Percentiles rank a stretch among this genome's conserved stretches.
Evolutionary conservation across 768 basidiomycete species (phyloP).

Genomic region (Boletus patriciae): DNA sequence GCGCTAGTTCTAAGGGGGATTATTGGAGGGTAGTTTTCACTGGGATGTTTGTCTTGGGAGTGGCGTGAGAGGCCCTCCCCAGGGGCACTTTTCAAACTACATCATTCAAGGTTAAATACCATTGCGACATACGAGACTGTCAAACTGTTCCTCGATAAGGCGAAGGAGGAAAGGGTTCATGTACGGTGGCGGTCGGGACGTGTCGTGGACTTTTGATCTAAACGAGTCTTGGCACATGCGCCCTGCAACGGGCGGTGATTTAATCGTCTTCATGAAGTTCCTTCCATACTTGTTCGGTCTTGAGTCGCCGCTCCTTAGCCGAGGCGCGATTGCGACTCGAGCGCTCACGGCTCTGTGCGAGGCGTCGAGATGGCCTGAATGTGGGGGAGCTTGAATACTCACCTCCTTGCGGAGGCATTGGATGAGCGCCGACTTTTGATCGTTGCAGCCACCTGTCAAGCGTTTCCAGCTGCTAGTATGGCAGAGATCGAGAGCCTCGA

Average conservation of each 20-base stretch:
- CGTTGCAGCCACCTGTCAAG: constrained; percentile 70
- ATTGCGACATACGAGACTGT: background rate
- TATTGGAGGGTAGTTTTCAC: constrained; percentile 1
- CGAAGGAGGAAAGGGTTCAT: background rate
- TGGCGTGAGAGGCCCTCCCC: background rate
- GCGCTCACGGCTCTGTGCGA: constrained; percentile 57
- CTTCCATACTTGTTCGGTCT: constrained; percentile 58
- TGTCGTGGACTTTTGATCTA: background rate
- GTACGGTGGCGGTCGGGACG: background rate
- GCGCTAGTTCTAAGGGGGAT: background rate
- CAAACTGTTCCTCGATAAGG: background rate
- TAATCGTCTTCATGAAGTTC: constrained; percentile 56
- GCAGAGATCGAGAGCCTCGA: constrained; percentile 72
- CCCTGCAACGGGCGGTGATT: background rate
- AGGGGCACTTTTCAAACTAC: background rate
- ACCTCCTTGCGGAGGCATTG: constrained; percentile 73
- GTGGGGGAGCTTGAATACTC: constrained; percentile 12
- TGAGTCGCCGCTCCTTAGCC: constrained; percentile 56
- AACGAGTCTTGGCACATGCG: background rate
- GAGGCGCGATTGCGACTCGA: constrained; percentile 57
- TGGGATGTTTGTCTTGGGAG: background rate
- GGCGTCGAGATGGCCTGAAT: constrained; percentile 2
- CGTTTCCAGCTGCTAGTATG: constrained; percentile 63
- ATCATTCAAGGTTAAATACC: constrained; percentile 3
- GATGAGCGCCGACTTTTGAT: constrained; percentile 64